phyloP scores from a whole-genome alignment of 2,329 filamentous ascomycete genomes.

The Eutypella sp. region DNA sequence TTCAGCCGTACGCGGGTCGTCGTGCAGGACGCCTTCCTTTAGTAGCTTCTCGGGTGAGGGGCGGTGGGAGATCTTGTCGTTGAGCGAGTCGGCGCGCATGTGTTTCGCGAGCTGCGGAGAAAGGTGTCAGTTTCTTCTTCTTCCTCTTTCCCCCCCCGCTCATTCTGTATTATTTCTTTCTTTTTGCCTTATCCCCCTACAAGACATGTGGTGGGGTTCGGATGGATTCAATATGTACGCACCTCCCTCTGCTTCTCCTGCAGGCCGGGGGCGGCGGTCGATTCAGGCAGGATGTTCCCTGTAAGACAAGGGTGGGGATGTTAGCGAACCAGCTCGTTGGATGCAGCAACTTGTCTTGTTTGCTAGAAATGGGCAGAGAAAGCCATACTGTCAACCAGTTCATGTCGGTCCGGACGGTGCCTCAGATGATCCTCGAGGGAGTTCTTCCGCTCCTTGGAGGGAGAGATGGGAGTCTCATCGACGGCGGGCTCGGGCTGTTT shows the following conservation, averaged over 20 bases:
- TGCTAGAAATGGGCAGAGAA: neutral
- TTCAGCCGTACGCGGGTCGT: slow-evolving; percentile 56
- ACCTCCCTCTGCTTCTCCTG: slow-evolving; percentile 75
- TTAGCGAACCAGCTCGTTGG: slow-evolving; percentile 14
- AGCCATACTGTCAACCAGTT: slow-evolving; percentile 72
- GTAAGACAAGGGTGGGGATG: slow-evolving; percentile 5
- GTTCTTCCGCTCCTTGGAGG: slow-evolving; percentile 51
- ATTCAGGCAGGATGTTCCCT: slow-evolving; percentile 85
- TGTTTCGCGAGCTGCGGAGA: slow-evolving; percentile 63
- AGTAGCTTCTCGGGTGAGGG: slow-evolving; percentile 73
- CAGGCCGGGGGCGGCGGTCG: slow-evolving; percentile 71
- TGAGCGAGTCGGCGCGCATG: slow-evolving; percentile 81
- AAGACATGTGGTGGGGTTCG: too few species aligned
- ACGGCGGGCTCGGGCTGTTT: slow-evolving; percentile 25
- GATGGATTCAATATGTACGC: slow-evolving; percentile 14
- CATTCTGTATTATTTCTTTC: too few species aligned
- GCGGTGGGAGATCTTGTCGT: slow-evolving; percentile 77
- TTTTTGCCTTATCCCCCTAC: too few species aligned
- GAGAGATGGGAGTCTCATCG: slow-evolving; percentile 56
- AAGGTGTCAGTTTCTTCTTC: neutral
- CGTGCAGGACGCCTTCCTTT: slow-evolving; percentile 71
- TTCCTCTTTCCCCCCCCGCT: too few species aligned
- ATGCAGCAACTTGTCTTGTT: neutral
- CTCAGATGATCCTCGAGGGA: slow-evolving; percentile 69
- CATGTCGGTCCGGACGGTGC: slow-evolving; percentile 68